phyloP scores from a whole-genome alignment of 345 rosid species.

The Populus pruinosa region DNA sequence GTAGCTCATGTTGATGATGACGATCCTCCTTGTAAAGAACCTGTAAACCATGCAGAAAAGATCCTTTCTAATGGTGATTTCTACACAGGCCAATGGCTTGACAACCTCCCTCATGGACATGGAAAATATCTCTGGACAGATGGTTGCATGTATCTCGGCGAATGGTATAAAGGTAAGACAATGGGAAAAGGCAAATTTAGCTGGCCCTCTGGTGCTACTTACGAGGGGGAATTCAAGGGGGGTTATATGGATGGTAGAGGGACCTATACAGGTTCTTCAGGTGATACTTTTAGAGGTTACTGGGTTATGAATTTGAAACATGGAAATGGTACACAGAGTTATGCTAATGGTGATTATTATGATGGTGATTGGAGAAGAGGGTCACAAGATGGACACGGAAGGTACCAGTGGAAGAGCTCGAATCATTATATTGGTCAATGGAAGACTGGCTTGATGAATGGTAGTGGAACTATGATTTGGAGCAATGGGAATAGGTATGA shows the following conservation, averaged over 20 bases:
- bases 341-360: slow-evolving; percentile 70
- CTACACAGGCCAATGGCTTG: slow-evolving; percentile 81
- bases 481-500: slow-evolving; percentile 78
- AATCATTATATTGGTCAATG: slow-evolving; percentile 77
- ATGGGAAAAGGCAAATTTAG: slow-evolving; percentile 82
- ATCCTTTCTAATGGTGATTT: slow-evolving; percentile 67
- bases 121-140: slow-evolving; percentile 92
- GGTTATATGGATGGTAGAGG: slow-evolving; percentile 94
- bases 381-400: slow-evolving; percentile 78
- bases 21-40: slow-evolving; percentile 22
- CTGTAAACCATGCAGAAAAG: slow-evolving; percentile 46
- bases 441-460: slow-evolving; percentile 68
- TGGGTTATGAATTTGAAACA: slow-evolving; percentile 95
- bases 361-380: slow-evolving; percentile 94
- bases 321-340: slow-evolving; percentile 68
- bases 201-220: slow-evolving; percentile 93
- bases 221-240: slow-evolving; percentile 89
- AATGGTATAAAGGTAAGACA: slow-evolving; percentile 69
- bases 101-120: slow-evolving; percentile 65
- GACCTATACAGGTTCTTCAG: slow-evolving; percentile 66
- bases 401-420: slow-evolving; percentile 84
- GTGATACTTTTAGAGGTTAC: slow-evolving; percentile 64
- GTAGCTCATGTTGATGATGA: slow-evolving; percentile 93
- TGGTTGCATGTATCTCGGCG: slow-evolving; percentile 92
- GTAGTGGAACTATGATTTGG: slow-evolving; percentile 88